Percentiles rank a stretch among this genome's conserved stretches.
phyloP scores from a whole-genome alignment of 352 stramenopile genomes.

The Globisporangium carolinianum region DNA sequence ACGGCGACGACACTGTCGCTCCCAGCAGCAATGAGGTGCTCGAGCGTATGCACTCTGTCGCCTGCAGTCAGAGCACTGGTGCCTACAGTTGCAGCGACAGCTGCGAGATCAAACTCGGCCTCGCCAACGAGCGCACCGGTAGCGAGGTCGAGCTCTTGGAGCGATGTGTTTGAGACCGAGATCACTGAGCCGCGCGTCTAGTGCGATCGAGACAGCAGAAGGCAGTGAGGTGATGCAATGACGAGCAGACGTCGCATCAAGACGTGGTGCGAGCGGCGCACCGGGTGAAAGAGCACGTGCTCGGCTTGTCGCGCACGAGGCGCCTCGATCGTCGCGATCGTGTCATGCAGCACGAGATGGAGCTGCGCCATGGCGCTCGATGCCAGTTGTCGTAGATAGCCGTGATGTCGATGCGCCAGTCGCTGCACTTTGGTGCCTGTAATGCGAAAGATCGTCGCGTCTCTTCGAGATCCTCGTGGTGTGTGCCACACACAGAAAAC shows the following conservation, averaged over 20 bases:
- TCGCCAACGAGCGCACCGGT: constrained; percentile 50
- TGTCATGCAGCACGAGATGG: constrained; percentile 2
- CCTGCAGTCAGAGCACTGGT: neutral
- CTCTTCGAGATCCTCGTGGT: neutral
- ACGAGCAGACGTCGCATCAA: neutral
- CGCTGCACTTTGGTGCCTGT: neutral
- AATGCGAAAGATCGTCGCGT: neutral
- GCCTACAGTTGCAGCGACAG: constrained; percentile 6
- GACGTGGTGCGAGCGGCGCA: neutral
- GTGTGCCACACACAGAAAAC: neutral
- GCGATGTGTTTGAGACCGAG: constrained; percentile 39
- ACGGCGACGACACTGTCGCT: constrained; percentile 43
- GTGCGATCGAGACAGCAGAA: neutral
- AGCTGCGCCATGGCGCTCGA: constrained; percentile 2
- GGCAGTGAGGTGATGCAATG: neutral
- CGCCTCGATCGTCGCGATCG: constrained; percentile 5
- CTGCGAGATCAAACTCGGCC: constrained; percentile 55
- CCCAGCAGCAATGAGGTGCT: constrained; percentile 42
- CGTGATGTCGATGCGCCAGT: neutral
- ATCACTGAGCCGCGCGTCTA: constrained; percentile 40
- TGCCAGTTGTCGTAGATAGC: neutral
- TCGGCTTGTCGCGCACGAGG: constrained; percentile 9
- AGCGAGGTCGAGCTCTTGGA: constrained; percentile 58
- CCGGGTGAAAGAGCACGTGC: constrained; percentile 15
- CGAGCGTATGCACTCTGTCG: constrained; percentile 25